Evolutionary conservation across 176 grass and related monocot species (phyloP).

Genomic region (Calamus simplicifolius): DNA sequence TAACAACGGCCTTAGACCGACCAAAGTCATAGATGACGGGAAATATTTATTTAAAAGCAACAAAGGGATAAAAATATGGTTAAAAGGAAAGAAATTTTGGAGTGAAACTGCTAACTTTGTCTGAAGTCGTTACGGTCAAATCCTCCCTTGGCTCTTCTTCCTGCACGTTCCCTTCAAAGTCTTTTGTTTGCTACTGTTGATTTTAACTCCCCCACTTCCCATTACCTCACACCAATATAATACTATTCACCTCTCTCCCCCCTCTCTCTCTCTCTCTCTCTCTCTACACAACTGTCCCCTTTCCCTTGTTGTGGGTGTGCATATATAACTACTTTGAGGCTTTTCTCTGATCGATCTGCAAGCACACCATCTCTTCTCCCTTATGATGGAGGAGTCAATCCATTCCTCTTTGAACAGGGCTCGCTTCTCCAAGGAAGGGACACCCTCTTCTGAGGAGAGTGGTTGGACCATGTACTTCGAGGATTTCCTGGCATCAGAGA

Average conservation of each 20-base stretch:
- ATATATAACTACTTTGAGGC: conserved; percentile 16
- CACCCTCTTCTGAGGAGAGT: conserved; percentile 51
- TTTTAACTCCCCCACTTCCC: neutral
- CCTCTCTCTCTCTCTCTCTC: conserved; percentile 4
- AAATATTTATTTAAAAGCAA: neutral
- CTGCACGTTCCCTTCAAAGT: too few species aligned
- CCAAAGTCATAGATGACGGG: conserved; percentile 3
- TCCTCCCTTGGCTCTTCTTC: neutral
- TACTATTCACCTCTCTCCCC: neutral
- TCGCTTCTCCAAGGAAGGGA: conserved; percentile 21
- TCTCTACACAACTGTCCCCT: neutral
- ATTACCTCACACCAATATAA: too few species aligned
- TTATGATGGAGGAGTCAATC: conserved; percentile 52
- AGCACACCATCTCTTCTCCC: neutral
- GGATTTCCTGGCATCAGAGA: conserved; percentile 62
- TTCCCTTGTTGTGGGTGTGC: conserved; percentile 38
- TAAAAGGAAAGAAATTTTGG: neutral
- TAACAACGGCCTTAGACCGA: conserved; percentile 9
- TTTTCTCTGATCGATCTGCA: neutral
- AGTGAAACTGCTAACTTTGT: neutral
- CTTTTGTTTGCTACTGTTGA: conserved; percentile 9
- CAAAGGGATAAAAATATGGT: neutral
- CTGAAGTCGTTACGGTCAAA: conserved; percentile 2
- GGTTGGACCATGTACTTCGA: conserved; percentile 79
- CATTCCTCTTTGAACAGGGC: conserved; percentile 35